phyloP scores from a whole-genome alignment of 257 asterid species.

The Sherardia arvensis region DNA sequence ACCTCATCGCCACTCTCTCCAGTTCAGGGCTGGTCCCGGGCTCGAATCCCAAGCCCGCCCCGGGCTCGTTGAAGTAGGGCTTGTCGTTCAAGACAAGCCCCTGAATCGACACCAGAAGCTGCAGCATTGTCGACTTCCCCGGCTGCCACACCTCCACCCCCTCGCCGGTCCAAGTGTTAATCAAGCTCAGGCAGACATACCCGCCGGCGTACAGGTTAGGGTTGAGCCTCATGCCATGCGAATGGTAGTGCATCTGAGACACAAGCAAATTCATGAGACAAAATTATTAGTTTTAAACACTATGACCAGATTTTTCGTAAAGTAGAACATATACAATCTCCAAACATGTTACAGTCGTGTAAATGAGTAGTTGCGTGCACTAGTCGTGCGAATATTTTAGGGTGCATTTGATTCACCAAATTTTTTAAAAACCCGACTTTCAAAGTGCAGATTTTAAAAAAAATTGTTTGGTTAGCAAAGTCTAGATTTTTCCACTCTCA shows the following conservation, averaged over 20 bases:
- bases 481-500: too few relatives aligned
- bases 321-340: too few relatives aligned
- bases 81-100: constrained; percentile 48
- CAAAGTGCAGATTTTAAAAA: too few relatives aligned
- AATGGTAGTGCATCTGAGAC: constrained; percentile 26
- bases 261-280: too few relatives aligned
- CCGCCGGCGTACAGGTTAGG: constrained; percentile 46
- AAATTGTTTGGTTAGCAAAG: too few relatives aligned
- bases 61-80: constrained; percentile 57
- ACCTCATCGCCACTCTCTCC: constrained; percentile 10
- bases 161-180: constrained; percentile 37
- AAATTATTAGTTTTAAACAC: too few relatives aligned
- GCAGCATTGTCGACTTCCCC: constrained; percentile 35
- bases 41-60: not conserved
- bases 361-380: too few relatives aligned
- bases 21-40: not conserved
- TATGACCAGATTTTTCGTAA: too few relatives aligned
- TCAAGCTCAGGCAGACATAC: constrained; percentile 38
- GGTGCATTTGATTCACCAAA: too few relatives aligned
- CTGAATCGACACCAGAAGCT: constrained; percentile 49
- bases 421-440: too few relatives aligned
- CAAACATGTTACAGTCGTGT: too few relatives aligned
- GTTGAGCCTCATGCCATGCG: constrained; percentile 42
- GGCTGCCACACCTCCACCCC: constrained; percentile 29
- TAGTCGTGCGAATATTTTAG: too few relatives aligned